Evolutionary conservation across 129 eudicot genomes (phyloP).

Genomic region (Calendula officinalis): DNA sequence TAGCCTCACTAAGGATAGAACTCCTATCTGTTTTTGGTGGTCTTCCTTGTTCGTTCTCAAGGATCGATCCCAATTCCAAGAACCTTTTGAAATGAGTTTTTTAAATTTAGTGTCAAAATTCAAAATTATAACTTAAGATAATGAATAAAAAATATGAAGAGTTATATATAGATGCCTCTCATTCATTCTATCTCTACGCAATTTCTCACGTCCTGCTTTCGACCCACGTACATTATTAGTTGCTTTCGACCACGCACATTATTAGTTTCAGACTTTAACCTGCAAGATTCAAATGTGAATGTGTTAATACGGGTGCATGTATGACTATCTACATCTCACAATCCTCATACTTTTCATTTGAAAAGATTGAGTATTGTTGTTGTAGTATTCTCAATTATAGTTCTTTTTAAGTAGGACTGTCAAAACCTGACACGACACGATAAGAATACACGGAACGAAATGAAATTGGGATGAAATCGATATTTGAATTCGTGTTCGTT

Average conservation of each 20-base stretch:
- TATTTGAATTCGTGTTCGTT: too few species aligned
- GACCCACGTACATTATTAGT: slow-evolving; percentile 51
- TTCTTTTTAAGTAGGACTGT: too few species aligned
- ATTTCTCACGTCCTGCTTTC: slow-evolving; percentile 75
- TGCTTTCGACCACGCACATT: too few species aligned
- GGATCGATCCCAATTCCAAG: slow-evolving; percentile 57
- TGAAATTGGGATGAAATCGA: too few species aligned
- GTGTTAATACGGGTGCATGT: too few species aligned
- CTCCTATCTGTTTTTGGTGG: slow-evolving; percentile 69
- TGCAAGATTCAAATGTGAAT: slow-evolving; percentile 27
- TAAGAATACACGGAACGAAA: too few species aligned
- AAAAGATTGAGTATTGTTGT: too few species aligned
- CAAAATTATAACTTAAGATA: too few species aligned
- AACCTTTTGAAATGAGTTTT: slow-evolving; percentile 46
- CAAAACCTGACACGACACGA: too few species aligned
- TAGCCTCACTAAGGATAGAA: slow-evolving; percentile 61
- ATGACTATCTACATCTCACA: too few species aligned
- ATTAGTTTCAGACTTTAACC: slow-evolving; percentile 52
- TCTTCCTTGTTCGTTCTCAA: slow-evolving; percentile 84
- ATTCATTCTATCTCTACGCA: slow-evolving; percentile 66
- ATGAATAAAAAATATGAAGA: neutral
- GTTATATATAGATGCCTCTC: slow-evolving; percentile 49
- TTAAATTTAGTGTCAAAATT: slow-evolving; percentile 13
- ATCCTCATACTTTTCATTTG: too few species aligned
- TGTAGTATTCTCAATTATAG: too few species aligned